These are phyloP conservation scores for Tetrapyrgos nigripes DNA, from an alignment of 1,284 basidiomycete genomes.

Conservation along the genomic window DNA sequence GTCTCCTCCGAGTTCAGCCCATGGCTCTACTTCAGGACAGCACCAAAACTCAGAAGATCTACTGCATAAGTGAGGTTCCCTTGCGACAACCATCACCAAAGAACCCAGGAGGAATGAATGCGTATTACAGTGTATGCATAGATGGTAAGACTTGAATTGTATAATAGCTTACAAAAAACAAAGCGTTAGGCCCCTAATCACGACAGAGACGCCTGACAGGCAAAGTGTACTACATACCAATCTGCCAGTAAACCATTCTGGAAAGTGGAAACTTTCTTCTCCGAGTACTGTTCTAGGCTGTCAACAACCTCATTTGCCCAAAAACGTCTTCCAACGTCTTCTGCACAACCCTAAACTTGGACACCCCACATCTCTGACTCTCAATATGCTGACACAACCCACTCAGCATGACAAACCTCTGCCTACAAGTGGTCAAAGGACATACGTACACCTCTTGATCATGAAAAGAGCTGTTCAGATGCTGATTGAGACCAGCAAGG, in stretches of 20 bases:
- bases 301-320: constrained; percentile 34
- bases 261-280: neutral
- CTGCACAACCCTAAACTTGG: constrained; percentile 46
- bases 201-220: too few relatives aligned
- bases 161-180: too few relatives aligned
- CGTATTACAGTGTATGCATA: too few relatives aligned
- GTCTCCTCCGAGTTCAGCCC: too few relatives aligned
- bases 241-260: neutral
- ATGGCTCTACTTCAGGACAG: too few relatives aligned
- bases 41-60: too few relatives aligned
- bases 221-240: neutral
- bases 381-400: constrained; percentile 61
- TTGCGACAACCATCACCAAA: too few relatives aligned
- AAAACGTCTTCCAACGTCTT: constrained; percentile 44
- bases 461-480: constrained; percentile 57
- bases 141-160: too few relatives aligned
- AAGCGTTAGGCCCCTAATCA: too few relatives aligned
- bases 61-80: too few relatives aligned
- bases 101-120: too few relatives aligned
- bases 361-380: constrained; percentile 57
- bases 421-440: constrained; percentile 42
- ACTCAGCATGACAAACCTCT: constrained; percentile 52
- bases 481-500: constrained; percentile 52
- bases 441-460: constrained; percentile 52
- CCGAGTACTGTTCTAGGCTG: neutral